Conservation (phyloP, 1,284 basidiomycete genomes). For the Golubevia sp. region DNA sequence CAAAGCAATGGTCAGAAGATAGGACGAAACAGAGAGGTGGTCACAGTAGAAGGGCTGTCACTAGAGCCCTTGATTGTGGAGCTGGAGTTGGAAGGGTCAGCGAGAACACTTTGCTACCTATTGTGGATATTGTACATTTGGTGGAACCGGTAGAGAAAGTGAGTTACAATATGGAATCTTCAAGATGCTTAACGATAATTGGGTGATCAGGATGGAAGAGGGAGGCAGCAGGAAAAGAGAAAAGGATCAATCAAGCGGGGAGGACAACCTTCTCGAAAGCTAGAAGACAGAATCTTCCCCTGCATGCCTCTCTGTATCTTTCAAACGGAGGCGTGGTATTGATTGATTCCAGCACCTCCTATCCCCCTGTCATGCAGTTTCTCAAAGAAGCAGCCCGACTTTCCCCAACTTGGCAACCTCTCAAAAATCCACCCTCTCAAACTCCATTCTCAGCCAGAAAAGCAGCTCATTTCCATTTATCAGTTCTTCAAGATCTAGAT, state of each 20-base stretch:
- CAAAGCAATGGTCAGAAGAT: slow-evolving; percentile 34
- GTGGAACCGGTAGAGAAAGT: slow-evolving; percentile 54
- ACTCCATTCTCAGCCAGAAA: slow-evolving; percentile 49
- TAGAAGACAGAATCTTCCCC: too few species aligned
- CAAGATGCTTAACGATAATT: too few species aligned
- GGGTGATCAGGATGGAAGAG: too few species aligned
- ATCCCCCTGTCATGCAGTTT: slow-evolving; percentile 18
- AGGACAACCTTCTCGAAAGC: too few species aligned
- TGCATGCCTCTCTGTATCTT: neutral
- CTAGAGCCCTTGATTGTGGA: slow-evolving; percentile 53
- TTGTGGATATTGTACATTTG: slow-evolving; percentile 56
- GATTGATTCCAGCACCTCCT: neutral
- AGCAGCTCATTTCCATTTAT: slow-evolving; percentile 47
- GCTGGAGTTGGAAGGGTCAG: slow-evolving; percentile 58
- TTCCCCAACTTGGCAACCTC: slow-evolving; percentile 32
- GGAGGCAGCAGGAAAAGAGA: too few species aligned
- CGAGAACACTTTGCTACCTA: slow-evolving; percentile 42
- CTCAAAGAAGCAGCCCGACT: slow-evolving; percentile 39
- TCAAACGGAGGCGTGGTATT: neutral
- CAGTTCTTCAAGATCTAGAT: slow-evolving; percentile 51
- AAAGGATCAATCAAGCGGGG: too few species aligned
- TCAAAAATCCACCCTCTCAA: slow-evolving; percentile 25
- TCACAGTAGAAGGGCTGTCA: slow-evolving; percentile 32
- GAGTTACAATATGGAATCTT: slow-evolving; percentile 2
- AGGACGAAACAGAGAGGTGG: slow-evolving; percentile 28